Base-by-base conservation (phyloP, 1,284 basidiomycete genomes). In the Cutaneotrichosporon daszewskae region DNA sequence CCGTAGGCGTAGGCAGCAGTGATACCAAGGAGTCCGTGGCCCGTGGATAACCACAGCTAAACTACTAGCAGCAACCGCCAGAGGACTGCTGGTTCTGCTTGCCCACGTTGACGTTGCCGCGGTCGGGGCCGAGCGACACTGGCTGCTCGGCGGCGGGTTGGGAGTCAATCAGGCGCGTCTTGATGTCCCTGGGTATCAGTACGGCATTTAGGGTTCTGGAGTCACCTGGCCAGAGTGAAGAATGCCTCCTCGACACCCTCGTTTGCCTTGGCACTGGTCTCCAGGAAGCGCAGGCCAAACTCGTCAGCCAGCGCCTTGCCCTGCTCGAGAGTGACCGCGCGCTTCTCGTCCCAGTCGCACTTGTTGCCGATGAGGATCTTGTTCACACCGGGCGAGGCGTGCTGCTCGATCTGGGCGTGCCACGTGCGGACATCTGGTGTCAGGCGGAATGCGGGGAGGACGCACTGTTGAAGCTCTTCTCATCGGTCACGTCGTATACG, bases 341-440 rank as follows among this genome's bases (percentile, higher is more conserved):
- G 84, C 77, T 97, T 97, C 74, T 97, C 94, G 44, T 84, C 83
- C 91, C 92, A 96, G 72, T 99, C 95, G 48, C 87, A 95, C 75
- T 99, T 99, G 78, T 98, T 98, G 40, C 95, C 95, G 53, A 98
- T 87, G 45, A 98, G 82, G 53, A 98, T 90, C 82, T 97, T 98
- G 80, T 96, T 96, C 51, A 98, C 95, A 27, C 90, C 92, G 60
- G 97, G 89, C 5, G 91, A 95, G 20, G 95, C 95, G 69, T 98
- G 94, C 72, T 98, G 94, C 73, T 98, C 94, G 57, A 98, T 92
- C 72, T 97, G 97, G 33, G 86, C 76, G 73, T 97, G 89, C 95
- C 95, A 98, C 61, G 91, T 96, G 59, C 92, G 88, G 69, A 98
- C 94, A 75, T 98, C 92, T 97, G 40, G 34, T 26, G 32, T 37